Conservation (phyloP, 345 rosid species). For the Populus nigra region DNA sequence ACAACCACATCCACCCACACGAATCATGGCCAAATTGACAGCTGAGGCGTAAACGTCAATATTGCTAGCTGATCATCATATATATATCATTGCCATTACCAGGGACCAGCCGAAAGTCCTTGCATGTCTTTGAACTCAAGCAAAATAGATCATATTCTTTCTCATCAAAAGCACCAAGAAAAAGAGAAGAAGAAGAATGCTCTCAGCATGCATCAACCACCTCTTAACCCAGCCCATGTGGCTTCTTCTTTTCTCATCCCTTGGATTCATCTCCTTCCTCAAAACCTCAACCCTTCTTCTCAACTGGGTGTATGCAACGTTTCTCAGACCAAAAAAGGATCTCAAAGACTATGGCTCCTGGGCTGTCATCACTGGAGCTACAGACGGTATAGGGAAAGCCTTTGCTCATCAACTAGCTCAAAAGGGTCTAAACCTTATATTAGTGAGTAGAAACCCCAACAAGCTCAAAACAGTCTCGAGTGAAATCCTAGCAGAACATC, state of each 20-base stretch:
- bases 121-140: background rate
- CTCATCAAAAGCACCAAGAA: background rate
- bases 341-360: conserved; percentile 71
- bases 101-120: background rate
- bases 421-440: conserved; percentile 60
- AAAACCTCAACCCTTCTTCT: conserved; percentile 22
- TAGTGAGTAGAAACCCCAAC: conserved; percentile 56
- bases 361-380: conserved; percentile 86
- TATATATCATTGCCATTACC: too few relatives aligned
- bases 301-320: conserved; percentile 43
- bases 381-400: conserved; percentile 85
- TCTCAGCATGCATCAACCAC: background rate
- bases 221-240: background rate
- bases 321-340: conserved; percentile 43
- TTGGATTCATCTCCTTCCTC: conserved; percentile 2
- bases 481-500: conserved; percentile 41
- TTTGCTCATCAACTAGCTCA: conserved; percentile 59
- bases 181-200: background rate
- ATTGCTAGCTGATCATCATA: too few relatives aligned
- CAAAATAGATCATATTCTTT: background rate
- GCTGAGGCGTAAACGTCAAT: too few relatives aligned
- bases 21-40: too few relatives aligned
- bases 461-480: conserved; percentile 46
- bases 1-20: too few relatives aligned
- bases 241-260: conserved; percentile 9